Evolutionary conservation across 2,329 filamentous ascomycete genomes (phyloP), one percentile per base, ranked within the genome.

Genomic region (Grosmannia serpens): DNA sequence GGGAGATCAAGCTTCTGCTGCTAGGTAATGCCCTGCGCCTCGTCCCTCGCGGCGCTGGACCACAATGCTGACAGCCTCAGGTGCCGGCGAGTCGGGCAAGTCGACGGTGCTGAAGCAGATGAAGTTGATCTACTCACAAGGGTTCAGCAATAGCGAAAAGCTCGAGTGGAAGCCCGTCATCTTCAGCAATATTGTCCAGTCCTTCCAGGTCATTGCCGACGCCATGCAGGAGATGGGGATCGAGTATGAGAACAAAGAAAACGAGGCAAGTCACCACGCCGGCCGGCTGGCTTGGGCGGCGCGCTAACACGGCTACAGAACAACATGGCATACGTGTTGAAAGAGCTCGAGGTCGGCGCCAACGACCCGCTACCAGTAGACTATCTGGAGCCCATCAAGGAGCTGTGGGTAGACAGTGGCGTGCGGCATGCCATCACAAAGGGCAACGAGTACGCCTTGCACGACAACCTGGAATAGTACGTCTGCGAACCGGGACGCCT

Each of bases 91-190:
- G 75, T 94, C 88, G 60, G 89, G 92, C 64, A 97, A 97, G 75
- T 96, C 92, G 10, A 97, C 92, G 1, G 91, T 97, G 60, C 83
- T 97, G 64, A 97, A 97, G 77, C 92, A 97, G 78, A 97, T 99
- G 94, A 92, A 92, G 72, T 85, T 99, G 73, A 96, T 99, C 66
- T 94, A 97, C 71, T 85, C 90, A 17, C 86, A 91, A 71, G 92
- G 94, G 55, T 97, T 97, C 75, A 89, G 85, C 68, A 88, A 89
- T 67, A 85, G 83, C 63, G 94, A 97, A 72, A 89, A 91, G 71
- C 84, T 95, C 64, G 90, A 96, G 77, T 95, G 90, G 81, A 91
- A 94, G 66, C 88, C 91, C 20, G 91, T 96, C 67, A 91, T 97
- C 65, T 97, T 96, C 74, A 91, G 87, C 73, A 99, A 99, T 72